Evolutionary conservation across 108 stramenopile genomes (phyloP).

Genomic region (Skeletonema grethae): DNA sequence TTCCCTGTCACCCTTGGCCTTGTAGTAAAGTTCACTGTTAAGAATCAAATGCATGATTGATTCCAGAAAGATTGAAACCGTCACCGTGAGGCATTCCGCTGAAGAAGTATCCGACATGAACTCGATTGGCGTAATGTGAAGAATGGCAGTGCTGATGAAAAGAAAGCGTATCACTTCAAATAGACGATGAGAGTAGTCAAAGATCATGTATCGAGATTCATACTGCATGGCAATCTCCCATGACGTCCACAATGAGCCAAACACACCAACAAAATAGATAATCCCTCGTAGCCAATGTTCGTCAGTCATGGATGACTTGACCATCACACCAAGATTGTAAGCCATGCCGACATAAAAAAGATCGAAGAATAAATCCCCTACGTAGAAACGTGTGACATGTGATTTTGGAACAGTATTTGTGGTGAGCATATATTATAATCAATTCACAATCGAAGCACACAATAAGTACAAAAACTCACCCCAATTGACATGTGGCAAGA

Average conservation of each 20-base stretch:
- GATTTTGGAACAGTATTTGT: background rate
- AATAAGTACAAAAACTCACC: conserved; percentile 10
- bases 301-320: conserved; percentile 13
- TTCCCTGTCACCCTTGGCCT: conserved; percentile 18
- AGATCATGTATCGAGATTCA: conserved; percentile 13
- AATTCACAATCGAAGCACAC: background rate
- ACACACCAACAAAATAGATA: conserved; percentile 50
- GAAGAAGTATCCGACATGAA: conserved; percentile 21
- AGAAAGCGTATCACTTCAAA: conserved; percentile 21
- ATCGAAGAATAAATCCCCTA: conserved; percentile 75
- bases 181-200: conserved; percentile 33
- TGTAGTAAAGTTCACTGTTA: conserved; percentile 20
- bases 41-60: conserved; percentile 11
- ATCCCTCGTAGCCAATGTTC: conserved; percentile 28
- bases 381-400: conserved; percentile 29
- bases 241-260: conserved; percentile 33
- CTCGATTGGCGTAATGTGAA: conserved; percentile 27
- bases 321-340: conserved; percentile 49
- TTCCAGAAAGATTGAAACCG: conserved; percentile 18
- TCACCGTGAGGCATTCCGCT: conserved; percentile 7
- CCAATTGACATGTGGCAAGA: conserved; percentile 64
- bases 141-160: conserved; percentile 23
- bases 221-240: conserved; percentile 42
- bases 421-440: background rate
- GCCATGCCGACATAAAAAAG: conserved; percentile 68